phyloP scores from a whole-genome alignment of 2,329 filamentous ascomycete genomes.

The Aspergillus fructus region DNA sequence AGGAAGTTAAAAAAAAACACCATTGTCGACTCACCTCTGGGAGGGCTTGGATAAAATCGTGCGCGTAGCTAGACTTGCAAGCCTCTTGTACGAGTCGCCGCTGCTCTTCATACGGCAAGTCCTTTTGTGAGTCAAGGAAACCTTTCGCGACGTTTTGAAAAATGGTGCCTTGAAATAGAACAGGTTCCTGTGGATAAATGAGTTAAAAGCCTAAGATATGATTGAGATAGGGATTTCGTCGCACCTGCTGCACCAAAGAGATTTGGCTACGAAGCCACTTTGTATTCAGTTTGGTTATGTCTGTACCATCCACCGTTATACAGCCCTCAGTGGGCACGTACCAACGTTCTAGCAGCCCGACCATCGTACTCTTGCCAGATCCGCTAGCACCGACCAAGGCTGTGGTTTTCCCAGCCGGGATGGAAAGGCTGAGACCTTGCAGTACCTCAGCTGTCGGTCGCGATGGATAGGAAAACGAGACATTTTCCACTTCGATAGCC shows the following conservation, averaged over 20 bases:
- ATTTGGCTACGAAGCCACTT: slow-evolving; percentile 91
- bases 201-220: background rate
- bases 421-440: slow-evolving; percentile 72
- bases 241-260: slow-evolving; percentile 62
- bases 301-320: slow-evolving; percentile 79
- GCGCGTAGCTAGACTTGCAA: slow-evolving; percentile 86
- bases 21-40: slow-evolving; percentile 44
- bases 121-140: slow-evolving; percentile 77
- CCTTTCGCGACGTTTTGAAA: slow-evolving; percentile 85
- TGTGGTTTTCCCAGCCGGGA: slow-evolving; percentile 88
- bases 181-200: slow-evolving; percentile 75
- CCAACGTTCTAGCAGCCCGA: slow-evolving; percentile 89
- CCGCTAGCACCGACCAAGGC: slow-evolving; percentile 92
- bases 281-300: slow-evolving; percentile 78
- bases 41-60: slow-evolving; percentile 80
- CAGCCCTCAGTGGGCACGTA: slow-evolving; percentile 82
- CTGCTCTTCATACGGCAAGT: slow-evolving; percentile 64
- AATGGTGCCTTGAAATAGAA: slow-evolving; percentile 85
- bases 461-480: slow-evolving; percentile 94
- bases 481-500: slow-evolving; percentile 72
- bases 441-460: slow-evolving; percentile 87
- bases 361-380: slow-evolving; percentile 90
- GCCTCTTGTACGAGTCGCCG: slow-evolving; percentile 72
- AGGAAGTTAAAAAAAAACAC: background rate
- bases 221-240: background rate